Evolutionary conservation across 257 asterid genomes (phyloP), one percentile per base, ranked within the genome.

Genomic region (Lantana camara): DNA sequence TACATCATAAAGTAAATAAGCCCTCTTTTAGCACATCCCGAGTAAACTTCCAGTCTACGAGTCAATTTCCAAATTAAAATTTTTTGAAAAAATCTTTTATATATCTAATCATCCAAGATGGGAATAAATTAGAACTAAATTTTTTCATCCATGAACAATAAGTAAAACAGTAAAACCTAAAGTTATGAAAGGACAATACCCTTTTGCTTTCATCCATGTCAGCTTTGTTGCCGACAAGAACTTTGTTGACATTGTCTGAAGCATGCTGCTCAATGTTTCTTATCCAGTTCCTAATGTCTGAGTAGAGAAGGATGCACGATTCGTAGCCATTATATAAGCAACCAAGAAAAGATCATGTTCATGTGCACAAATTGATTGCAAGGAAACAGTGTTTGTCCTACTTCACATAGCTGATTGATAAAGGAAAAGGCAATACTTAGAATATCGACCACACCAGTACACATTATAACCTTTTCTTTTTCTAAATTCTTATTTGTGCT

Each of bases 121-220:
- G 32, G 32, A 27, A n/a, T n/a, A n/a, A n/a, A n/a, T n/a, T n/a
- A n/a, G n/a, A n/a, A n/a, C n/a, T n/a, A n/a, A n/a, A n/a, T n/a
- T n/a, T 27, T 51, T 15, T 45, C 49, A 22, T 20, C 44, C 15
- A 44, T 14, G 44, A 63, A 45, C 54, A 23, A 67, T 34, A 66
- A 60, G 22, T n/a, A 32, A 17, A 29, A 15, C 7, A 21, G 47
- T 1, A 57, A 62, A 49, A 41, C 29, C 42, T 13, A 54, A 62
- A 55, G 16, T 0, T 9, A 56, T 62, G 42, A 32, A 53, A 46
- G 30, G 46, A 52, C 41, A 16, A 10, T 48, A 81, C 90, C 87
- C 90, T 77, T 73, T 79, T 83, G 87, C 87, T 83, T 78, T 83
- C 87, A 20, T 83, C 90, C 87, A 78, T 80, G 68, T 83, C 90